phyloP scores from a whole-genome alignment of 768 basidiomycete species.

The Suillus fuscotomentosus region DNA sequence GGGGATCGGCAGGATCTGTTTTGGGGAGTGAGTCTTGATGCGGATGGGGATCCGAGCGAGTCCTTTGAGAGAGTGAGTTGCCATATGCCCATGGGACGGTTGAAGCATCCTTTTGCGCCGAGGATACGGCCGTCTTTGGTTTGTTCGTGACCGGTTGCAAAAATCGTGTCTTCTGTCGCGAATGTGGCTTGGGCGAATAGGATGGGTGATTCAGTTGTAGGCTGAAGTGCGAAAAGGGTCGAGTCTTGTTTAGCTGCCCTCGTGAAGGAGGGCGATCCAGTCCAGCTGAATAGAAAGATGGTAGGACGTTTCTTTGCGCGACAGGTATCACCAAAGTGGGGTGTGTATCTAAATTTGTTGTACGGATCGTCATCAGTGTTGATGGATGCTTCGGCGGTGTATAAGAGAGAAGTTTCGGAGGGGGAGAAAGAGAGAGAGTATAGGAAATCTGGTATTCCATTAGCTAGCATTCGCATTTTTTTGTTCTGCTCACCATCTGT shows the following conservation, averaged over 20 bases:
- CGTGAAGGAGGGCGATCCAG: not conserved
- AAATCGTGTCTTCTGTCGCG: slow-evolving; percentile 40
- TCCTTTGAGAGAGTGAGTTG: slow-evolving; percentile 34
- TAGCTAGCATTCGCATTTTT: not conserved
- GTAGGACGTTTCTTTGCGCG: slow-evolving; percentile 49
- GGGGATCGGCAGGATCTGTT: slow-evolving; percentile 59
- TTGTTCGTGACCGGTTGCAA: slow-evolving; percentile 62
- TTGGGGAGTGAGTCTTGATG: slow-evolving; percentile 41
- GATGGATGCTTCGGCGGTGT: slow-evolving; percentile 55
- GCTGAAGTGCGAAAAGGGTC: slow-evolving; percentile 13
- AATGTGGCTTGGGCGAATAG: slow-evolving; percentile 60
- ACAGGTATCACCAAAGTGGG: slow-evolving; percentile 64
- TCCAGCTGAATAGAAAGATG: slow-evolving; percentile 55
- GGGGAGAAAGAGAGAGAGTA: slow-evolving; percentile 53
- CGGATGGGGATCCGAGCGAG: slow-evolving; percentile 8
- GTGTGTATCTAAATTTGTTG: slow-evolving; percentile 51
- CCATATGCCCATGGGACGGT: slow-evolving; percentile 60
- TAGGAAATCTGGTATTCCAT: slow-evolving; percentile 28
- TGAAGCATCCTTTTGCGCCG: slow-evolving; percentile 59
- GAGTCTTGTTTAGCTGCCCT: not conserved
- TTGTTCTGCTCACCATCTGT: slow-evolving; percentile 47
- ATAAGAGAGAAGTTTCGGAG: slow-evolving; percentile 50
- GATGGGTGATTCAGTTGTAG: slow-evolving; percentile 16
- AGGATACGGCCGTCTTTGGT: slow-evolving; percentile 56
- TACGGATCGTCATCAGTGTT: slow-evolving; percentile 23